phyloP scores from a whole-genome alignment of 2,329 filamentous ascomycete genomes.

The Pseudocercospora musae region DNA sequence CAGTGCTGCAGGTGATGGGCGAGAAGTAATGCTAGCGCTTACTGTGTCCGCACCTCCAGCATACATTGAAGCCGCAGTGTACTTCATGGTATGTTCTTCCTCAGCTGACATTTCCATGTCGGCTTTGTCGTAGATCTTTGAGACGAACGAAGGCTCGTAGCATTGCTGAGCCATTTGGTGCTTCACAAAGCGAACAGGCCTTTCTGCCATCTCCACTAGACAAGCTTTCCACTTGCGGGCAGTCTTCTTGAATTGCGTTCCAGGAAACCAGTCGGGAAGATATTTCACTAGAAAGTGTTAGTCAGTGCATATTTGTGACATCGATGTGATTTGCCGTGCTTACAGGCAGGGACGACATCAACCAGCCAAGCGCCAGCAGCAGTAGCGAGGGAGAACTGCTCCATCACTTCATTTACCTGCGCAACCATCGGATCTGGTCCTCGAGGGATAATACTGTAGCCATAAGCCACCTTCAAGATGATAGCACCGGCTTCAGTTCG shows the following conservation, averaged over 20 bases:
- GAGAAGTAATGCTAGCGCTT: neutral
- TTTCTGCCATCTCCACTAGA: slow-evolving; percentile 36
- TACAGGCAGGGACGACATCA: slow-evolving; percentile 43
- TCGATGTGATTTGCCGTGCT: neutral
- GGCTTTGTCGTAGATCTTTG: slow-evolving; percentile 38
- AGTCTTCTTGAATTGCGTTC: slow-evolving; percentile 44
- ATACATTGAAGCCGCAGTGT: slow-evolving; percentile 43
- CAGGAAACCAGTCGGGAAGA: slow-evolving; percentile 47
- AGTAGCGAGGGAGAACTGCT: slow-evolving; percentile 41
- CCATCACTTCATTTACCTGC: slow-evolving; percentile 41
- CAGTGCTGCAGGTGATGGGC: slow-evolving; percentile 1
- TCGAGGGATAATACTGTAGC: slow-evolving; percentile 44
- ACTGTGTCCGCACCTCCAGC: slow-evolving; percentile 42
- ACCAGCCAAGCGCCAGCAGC: slow-evolving; percentile 46
- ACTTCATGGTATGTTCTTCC: slow-evolving; percentile 40
- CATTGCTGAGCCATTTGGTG: slow-evolving; percentile 30
- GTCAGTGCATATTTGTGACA: neutral
- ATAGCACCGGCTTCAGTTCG: slow-evolving; percentile 39
- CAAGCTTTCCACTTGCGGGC: slow-evolving; percentile 39
- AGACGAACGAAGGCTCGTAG: slow-evolving; percentile 42
- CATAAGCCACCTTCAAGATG: slow-evolving; percentile 46
- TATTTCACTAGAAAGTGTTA: slow-evolving; percentile 32
- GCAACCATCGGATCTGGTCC: slow-evolving; percentile 44
- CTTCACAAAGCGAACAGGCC: slow-evolving; percentile 45
- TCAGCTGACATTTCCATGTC: slow-evolving; percentile 16